Evolutionary conservation across 2,329 filamentous ascomycete genomes (phyloP).

Genomic region (Arthrobotrys sinensis): DNA sequence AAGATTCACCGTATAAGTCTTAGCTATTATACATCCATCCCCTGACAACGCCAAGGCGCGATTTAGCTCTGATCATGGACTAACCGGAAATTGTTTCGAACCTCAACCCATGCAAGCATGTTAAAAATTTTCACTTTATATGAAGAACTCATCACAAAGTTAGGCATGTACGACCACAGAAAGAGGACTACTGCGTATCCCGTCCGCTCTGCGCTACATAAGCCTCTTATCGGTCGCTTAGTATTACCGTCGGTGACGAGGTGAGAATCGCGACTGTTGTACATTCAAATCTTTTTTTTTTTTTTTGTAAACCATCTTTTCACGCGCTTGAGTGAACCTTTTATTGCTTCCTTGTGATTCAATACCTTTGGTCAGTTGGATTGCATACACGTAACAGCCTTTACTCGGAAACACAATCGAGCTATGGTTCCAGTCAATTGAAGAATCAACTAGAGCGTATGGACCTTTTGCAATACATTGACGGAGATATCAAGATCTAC

Average conservation of each 20-base stretch:
- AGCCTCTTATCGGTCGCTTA: conserved; percentile 55
- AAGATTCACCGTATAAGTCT: too few relatives aligned
- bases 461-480: not conserved
- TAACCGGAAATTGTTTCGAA: conserved; percentile 10
- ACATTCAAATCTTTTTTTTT: not conserved
- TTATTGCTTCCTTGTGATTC: too few relatives aligned
- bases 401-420: too few relatives aligned
- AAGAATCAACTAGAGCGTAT: too few relatives aligned
- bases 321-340: too few relatives aligned
- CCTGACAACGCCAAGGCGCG: not conserved
- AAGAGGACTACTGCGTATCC: conserved; percentile 33
- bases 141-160: not conserved
- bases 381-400: too few relatives aligned
- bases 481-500: not conserved
- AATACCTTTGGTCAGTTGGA: too few relatives aligned
- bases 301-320: not conserved
- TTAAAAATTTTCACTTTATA: not conserved
- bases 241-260: conserved; percentile 58
- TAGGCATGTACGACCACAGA: conserved; percentile 30
- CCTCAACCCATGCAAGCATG: not conserved
- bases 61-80: not conserved
- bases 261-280: conserved; percentile 54
- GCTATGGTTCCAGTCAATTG: too few relatives aligned
- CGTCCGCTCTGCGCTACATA: conserved; percentile 48
- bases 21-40: too few relatives aligned